Conservation (phyloP, 768 basidiomycete species). For the Strobilomyces dryophilus region DNA sequence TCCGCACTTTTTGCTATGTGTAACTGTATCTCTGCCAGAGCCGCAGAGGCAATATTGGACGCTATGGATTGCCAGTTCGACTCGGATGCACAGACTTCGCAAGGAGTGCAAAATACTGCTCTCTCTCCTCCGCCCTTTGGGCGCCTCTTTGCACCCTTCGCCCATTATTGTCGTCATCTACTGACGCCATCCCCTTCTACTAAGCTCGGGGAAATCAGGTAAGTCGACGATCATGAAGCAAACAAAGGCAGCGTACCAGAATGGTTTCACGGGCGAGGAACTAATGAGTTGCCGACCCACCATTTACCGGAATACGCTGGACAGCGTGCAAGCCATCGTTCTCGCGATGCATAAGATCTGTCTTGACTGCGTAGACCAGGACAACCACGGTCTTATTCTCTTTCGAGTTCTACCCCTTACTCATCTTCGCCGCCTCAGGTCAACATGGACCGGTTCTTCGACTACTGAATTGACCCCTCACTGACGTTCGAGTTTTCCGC, state of each 20-base stretch:
- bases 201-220: constrained; percentile 89
- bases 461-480: constrained; percentile 45
- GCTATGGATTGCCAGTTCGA: constrained; percentile 53
- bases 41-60: constrained; percentile 43
- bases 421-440: constrained; percentile 24
- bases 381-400: background rate
- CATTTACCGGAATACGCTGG: constrained; percentile 79
- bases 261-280: constrained; percentile 44
- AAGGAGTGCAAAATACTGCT: constrained; percentile 92
- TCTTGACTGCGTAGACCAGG: too few relatives aligned
- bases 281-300: constrained; percentile 71
- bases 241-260: constrained; percentile 86
- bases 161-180: background rate
- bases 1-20: constrained; percentile 45
- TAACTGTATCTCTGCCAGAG: constrained; percentile 56
- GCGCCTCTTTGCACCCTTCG: constrained; percentile 6
- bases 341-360: too few relatives aligned
- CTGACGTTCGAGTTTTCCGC: constrained; percentile 46
- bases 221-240: constrained; percentile 97
- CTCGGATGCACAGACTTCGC: constrained; percentile 78
- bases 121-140: constrained; percentile 11
- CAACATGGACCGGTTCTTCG: constrained; percentile 58
- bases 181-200: constrained; percentile 24
- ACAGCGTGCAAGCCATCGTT: too few relatives aligned
- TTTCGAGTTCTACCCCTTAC: background rate